These are phyloP conservation scores for Rhodotorula toruloides DNA, from an alignment of 768 basidiomycete genomes.

Conservation along the genomic window DNA sequence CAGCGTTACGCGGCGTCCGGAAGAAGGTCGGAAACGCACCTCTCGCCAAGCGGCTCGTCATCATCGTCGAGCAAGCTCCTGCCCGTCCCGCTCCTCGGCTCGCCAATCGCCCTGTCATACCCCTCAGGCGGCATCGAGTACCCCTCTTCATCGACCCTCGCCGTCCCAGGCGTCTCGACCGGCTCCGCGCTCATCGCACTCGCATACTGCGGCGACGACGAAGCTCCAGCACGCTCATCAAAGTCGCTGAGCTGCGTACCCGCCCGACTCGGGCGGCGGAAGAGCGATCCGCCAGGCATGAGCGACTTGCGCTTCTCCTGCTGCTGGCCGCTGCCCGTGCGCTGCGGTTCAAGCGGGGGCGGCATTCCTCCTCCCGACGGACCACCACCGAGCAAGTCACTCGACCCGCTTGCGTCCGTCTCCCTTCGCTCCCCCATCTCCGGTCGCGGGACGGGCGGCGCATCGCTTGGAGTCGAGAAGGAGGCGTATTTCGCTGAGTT, in stretches of 20 bases:
- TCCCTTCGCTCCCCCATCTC: conserved; percentile 3
- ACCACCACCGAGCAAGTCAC: conserved; percentile 15
- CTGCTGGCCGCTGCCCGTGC: too few relatives aligned
- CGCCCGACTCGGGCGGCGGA: conserved; percentile 14
- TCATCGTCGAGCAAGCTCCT: conserved; percentile 40
- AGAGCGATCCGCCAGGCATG: conserved; percentile 27
- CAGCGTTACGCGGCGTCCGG: background rate
- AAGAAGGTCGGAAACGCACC: background rate
- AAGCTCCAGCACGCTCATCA: background rate
- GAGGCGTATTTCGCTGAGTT: conserved; percentile 32
- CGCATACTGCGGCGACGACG: background rate
- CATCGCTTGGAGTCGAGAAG: background rate
- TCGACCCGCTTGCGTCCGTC: background rate
- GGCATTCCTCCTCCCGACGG: background rate
- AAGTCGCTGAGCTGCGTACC: background rate
- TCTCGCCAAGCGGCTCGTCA: conserved; percentile 24
- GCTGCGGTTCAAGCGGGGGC: conserved; percentile 8
- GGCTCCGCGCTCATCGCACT: background rate
- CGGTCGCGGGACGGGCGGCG: background rate
- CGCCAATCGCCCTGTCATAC: conserved; percentile 48
- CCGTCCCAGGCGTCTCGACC: background rate
- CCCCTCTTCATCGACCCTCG: conserved; percentile 48
- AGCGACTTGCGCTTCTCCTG: conserved; percentile 12
- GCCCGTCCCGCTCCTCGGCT: background rate
- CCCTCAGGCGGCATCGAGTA: conserved; percentile 49